Evolutionary conservation across 108 stramenopile genomes (phyloP).

Genomic region (Nitzschia sp.): DNA sequence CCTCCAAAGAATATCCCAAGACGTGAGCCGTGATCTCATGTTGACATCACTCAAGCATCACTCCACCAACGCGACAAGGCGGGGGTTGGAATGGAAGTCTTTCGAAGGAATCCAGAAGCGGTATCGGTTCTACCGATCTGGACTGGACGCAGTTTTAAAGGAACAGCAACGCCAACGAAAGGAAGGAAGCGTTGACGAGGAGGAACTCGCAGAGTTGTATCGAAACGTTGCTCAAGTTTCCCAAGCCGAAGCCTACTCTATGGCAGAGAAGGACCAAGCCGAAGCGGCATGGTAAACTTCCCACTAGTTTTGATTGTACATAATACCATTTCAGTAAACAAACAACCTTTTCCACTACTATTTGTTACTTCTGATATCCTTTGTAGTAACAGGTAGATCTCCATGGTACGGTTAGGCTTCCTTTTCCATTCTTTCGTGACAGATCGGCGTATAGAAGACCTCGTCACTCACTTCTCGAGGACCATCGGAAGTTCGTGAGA

Average conservation of each 20-base stretch:
- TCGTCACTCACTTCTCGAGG: no score
- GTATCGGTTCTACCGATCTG: neutral
- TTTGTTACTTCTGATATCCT: no score
- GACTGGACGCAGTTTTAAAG: neutral
- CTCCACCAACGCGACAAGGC: neutral
- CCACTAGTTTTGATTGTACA: no score
- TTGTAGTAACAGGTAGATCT: no score
- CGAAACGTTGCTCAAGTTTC: neutral
- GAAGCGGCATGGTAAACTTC: neutral
- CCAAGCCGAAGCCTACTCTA: neutral
- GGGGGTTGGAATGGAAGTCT: constrained; percentile 12
- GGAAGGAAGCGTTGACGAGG: neutral
- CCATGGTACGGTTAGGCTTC: no score
- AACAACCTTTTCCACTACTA: no score
- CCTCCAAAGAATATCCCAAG: neutral
- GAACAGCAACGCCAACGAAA: constrained; percentile 7
- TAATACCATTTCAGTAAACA: no score
- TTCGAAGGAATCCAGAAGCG: neutral
- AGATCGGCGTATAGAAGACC: no score
- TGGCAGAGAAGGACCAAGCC: neutral
- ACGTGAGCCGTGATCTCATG: neutral
- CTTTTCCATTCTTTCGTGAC: no score
- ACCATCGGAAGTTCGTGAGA: no score
- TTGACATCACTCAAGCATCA: neutral
- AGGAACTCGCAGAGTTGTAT: neutral